Evolutionary conservation across 495 filamentous ascomycete genomes (phyloP).

Genomic region (Trichocladium uniseriatum): DNA sequence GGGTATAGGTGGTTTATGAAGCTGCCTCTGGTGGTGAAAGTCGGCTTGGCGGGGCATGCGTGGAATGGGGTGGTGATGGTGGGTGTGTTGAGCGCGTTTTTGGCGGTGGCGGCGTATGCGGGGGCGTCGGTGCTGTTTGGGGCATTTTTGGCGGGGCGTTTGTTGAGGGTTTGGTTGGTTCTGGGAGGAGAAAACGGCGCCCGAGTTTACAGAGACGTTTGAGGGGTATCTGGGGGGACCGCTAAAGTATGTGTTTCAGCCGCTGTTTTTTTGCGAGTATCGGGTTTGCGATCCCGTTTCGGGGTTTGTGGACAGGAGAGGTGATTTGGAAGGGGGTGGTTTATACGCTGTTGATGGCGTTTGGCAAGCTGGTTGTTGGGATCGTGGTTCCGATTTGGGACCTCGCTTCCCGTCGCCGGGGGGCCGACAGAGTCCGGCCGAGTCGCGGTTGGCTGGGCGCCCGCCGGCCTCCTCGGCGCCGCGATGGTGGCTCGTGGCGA

Average conservation of each 20-base stretch:
- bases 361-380: constrained; percentile 55
- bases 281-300: constrained; percentile 70
- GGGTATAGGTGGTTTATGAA: constrained; percentile 12
- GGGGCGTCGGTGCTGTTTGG: constrained; percentile 63
- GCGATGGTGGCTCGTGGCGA: constrained; percentile 72
- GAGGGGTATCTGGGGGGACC: constrained; percentile 46
- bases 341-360: constrained; percentile 59
- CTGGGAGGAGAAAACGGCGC: constrained; percentile 12
- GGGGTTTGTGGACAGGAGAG: constrained; percentile 52
- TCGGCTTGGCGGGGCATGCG: not conserved
- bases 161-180: constrained; percentile 29
- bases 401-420: not conserved
- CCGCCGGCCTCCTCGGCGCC: constrained; percentile 19
- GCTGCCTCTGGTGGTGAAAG: not conserved
- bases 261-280: constrained; percentile 77
- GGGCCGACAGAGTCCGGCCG: not conserved
- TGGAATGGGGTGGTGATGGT: constrained; percentile 16
- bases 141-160: constrained; percentile 56
- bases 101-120: constrained; percentile 30
- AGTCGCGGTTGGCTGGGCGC: constrained; percentile 22
- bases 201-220: constrained; percentile 39
- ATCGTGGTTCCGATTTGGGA: constrained; percentile 47
- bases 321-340: constrained; percentile 65
- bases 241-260: constrained; percentile 49
- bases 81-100: constrained; percentile 13